Conservation (phyloP, 2,329 filamentous ascomycete species). For the Sporothrix pseudoabietina region DNA sequence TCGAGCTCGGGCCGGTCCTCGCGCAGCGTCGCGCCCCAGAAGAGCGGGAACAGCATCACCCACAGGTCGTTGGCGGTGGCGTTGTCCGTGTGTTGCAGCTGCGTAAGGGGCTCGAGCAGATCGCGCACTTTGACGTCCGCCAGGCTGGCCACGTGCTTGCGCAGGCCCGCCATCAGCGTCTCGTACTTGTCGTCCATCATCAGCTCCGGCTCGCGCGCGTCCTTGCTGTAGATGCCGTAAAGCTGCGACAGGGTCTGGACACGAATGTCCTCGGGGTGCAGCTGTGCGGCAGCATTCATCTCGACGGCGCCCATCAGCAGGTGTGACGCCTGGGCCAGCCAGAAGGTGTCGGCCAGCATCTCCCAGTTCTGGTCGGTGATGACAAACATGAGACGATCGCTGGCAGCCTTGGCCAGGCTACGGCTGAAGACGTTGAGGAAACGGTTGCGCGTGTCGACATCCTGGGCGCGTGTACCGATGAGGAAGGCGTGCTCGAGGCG, state of each 20-base stretch:
- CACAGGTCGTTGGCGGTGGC: constrained; percentile 85
- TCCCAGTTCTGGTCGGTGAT: constrained; percentile 96
- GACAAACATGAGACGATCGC: constrained; percentile 84
- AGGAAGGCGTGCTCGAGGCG: constrained; percentile 98
- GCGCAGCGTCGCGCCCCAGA: constrained; percentile 83
- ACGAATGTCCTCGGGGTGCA: constrained; percentile 83
- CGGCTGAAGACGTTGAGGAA: constrained; percentile 97
- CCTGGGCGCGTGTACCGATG: constrained; percentile 87
- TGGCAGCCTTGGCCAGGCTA: constrained; percentile 89
- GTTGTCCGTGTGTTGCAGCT: constrained; percentile 87
- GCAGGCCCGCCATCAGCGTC: constrained; percentile 72
- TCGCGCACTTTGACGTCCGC: constrained; percentile 86
- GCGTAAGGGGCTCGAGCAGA: constrained; percentile 82
- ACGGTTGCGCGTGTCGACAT: constrained; percentile 94
- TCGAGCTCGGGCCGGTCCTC: constrained; percentile 91
- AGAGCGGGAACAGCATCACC: constrained; percentile 88
- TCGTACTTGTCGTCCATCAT: constrained; percentile 86
- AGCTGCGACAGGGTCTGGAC: constrained; percentile 73
- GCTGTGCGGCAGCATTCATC: constrained; percentile 73
- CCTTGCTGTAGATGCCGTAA: constrained; percentile 72
- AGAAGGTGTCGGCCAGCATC: constrained; percentile 90
- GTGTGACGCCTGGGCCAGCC: constrained; percentile 93
- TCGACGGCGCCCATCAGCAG: constrained; percentile 89
- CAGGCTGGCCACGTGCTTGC: constrained; percentile 80
- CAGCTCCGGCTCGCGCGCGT: constrained; percentile 62